Evolutionary conservation across 768 basidiomycete genomes (phyloP), one percentile per base, ranked within the genome.

Genomic region (Termitomyces bulborhizus): DNA sequence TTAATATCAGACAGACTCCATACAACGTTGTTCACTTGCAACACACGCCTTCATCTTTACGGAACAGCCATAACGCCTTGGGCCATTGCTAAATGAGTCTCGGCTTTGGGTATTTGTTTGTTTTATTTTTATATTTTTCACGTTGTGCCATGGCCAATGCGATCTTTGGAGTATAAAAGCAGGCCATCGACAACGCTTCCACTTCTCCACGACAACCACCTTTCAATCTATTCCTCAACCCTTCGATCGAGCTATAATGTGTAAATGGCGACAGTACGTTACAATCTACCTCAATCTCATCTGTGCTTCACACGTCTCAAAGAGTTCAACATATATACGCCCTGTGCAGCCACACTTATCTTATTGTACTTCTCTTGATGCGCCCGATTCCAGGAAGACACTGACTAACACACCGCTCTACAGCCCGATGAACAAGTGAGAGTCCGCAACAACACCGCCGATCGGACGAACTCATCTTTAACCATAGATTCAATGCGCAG

Each of bases 301-400:
- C 36, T 44, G 34, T 53, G 51, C 59, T 60, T 58, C 51, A 63
- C 60, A 58, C 56, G 41, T 56, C 49, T 46, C 51, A 40, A 63
- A 90, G 88, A 68, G 84, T 90, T 56, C 80, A 80, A 63, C 78
- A 85, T 61, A 76, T 72, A 37, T 90, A 82, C 67, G 79, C 71
- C 46, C 65, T 63, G 37, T 90, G 87, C 59, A 70, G 67, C 15
- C 87, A 89, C 62, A 68, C 69, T 59, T 76, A 75, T 59, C 71
- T 77, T 63, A 57, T 80, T 71, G 85, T 87, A 57, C 44, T 52
- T 50, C 49, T 21, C 29, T 6, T 54, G 57, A 51, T 45, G 41
- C 26, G 26, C 43, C 24, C 46, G 3, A 15, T 32, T 46, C 46
- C 9, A 16, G 34, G 55, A 18, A 21, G 31, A 1, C 3, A 32